Percentiles rank a stretch among this genome's conserved stretches.
Evolutionary conservation across 768 basidiomycete species (phyloP).

Genomic region (Serpula lacrymans): DNA sequence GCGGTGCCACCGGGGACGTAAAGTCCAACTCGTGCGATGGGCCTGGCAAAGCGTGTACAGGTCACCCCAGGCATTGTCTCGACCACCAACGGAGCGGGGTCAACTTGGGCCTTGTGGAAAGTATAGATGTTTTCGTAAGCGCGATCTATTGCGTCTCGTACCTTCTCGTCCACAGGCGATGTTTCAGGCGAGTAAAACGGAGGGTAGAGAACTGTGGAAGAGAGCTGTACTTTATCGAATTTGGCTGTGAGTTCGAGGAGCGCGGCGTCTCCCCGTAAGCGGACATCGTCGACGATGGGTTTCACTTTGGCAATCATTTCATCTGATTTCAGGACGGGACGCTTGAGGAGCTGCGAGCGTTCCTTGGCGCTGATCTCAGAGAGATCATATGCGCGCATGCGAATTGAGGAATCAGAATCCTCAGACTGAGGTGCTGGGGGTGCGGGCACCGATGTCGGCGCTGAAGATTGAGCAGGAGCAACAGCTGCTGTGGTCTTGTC

Average conservation of each 20-base stretch:
- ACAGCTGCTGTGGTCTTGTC: constrained; percentile 11
- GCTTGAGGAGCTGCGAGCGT: constrained; percentile 69
- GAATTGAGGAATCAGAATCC: constrained; percentile 50
- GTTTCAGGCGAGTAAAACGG: constrained; percentile 66
- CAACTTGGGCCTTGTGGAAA: constrained; percentile 90
- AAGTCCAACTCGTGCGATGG: constrained; percentile 93
- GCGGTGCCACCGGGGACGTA: constrained; percentile 99
- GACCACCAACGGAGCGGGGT: constrained; percentile 66
- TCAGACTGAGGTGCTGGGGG: constrained; percentile 14
- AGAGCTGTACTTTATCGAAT: constrained; percentile 80
- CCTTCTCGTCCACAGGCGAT: constrained; percentile 56
- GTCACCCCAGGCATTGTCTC: constrained; percentile 99
- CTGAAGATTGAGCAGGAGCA: constrained; percentile 11
- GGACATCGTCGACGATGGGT: constrained; percentile 90
- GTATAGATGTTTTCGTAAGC: constrained; percentile 90
- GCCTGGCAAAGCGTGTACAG: constrained; percentile 90
- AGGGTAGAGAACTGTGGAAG: constrained; percentile 68
- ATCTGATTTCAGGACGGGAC: constrained; percentile 79
- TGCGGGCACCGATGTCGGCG: constrained; percentile 26
- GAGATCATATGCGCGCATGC: constrained; percentile 74
- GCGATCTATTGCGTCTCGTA: constrained; percentile 79
- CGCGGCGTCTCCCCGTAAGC: constrained; percentile 79
- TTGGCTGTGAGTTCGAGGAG: constrained; percentile 88
- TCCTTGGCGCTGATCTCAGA: constrained; percentile 43
- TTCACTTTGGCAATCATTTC: constrained; percentile 76